A percentile compares a stretch with the other conserved stretches of the same genome.
These are phyloP conservation scores for Sporopachydermia cereana DNA, from an alignment of 1,139 yeast species.

Conservation along the genomic window DNA sequence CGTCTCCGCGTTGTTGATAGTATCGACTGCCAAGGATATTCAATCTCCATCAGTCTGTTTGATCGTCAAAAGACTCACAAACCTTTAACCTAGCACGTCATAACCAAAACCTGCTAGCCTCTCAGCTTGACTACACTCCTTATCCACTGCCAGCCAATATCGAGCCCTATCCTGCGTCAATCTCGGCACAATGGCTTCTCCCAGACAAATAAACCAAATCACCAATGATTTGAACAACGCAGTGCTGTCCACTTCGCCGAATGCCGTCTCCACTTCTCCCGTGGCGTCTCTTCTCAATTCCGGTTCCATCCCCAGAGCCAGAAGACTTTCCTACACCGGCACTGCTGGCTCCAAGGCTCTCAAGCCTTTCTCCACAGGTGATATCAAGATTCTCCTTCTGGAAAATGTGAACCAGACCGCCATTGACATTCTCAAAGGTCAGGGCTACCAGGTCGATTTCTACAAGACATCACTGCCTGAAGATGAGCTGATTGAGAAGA, in stretches of 20 bases:
- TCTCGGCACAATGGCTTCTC: constrained; percentile 40
- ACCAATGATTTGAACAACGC: constrained; percentile 47
- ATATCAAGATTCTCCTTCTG: constrained; percentile 76
- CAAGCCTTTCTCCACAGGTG: constrained; percentile 86
- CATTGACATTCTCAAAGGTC: constrained; percentile 66
- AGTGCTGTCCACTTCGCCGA: constrained; percentile 37
- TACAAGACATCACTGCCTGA: constrained; percentile 83
- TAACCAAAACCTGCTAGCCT: too few relatives aligned
- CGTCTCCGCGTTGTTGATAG: too few relatives aligned
- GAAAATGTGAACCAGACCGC: constrained; percentile 95
- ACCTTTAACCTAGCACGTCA: too few relatives aligned
- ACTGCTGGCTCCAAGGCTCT: constrained; percentile 52
- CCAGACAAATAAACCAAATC: constrained; percentile 51
- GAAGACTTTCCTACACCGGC: constrained; percentile 22
- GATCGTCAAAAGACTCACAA: too few relatives aligned
- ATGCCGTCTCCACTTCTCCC: constrained; percentile 73
- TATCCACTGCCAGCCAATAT: too few relatives aligned
- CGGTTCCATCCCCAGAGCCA: constrained; percentile 18
- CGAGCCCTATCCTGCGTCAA: too few relatives aligned
- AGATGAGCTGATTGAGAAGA: constrained; percentile 89
- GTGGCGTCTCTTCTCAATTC: constrained; percentile 32
- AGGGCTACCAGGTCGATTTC: constrained; percentile 96
- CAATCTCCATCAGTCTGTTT: too few relatives aligned
- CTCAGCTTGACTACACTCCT: too few relatives aligned
- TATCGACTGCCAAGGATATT: too few relatives aligned